These are phyloP conservation scores for Candida boleticola DNA, from an alignment of 805 yeast species.

Conservation along the genomic window DNA sequence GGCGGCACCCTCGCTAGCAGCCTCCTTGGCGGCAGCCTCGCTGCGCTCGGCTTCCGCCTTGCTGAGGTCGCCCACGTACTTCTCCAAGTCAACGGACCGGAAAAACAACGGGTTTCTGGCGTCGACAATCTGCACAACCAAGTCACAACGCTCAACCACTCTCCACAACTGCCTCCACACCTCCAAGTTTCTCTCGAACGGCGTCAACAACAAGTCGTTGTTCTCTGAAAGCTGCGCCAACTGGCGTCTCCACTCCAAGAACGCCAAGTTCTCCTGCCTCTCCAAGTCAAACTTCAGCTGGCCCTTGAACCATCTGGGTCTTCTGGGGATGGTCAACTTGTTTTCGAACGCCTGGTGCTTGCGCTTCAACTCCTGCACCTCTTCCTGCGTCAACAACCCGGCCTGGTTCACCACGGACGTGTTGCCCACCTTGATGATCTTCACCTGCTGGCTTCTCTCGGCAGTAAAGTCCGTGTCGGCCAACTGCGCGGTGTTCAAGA, in stretches of 20 bases:
- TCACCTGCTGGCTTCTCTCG: constrained; percentile 77
- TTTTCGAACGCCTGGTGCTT: constrained; percentile 66
- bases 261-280: constrained; percentile 83
- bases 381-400: constrained; percentile 61
- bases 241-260: constrained; percentile 90
- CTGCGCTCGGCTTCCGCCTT: constrained; percentile 32
- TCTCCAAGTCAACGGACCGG: constrained; percentile 84
- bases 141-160: constrained; percentile 91
- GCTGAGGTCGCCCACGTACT: constrained; percentile 74
- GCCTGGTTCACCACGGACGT: constrained; percentile 38
- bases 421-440: constrained; percentile 73
- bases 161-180: constrained; percentile 99
- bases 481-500: constrained; percentile 89
- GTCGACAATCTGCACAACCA: constrained; percentile 95
- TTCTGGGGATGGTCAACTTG: constrained; percentile 82
- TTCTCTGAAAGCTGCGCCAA: constrained; percentile 82
- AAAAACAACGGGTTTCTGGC: constrained; percentile 92
- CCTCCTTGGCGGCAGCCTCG: constrained; percentile 6
- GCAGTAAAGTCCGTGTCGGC: constrained; percentile 97
- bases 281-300: constrained; percentile 79
- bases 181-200: constrained; percentile 94
- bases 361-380: constrained; percentile 56
- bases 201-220: constrained; percentile 84
- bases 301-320: constrained; percentile 79
- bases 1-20: not conserved